Conservation (phyloP, 768 basidiomycete genomes). For the Naganishia friedmannii region DNA sequence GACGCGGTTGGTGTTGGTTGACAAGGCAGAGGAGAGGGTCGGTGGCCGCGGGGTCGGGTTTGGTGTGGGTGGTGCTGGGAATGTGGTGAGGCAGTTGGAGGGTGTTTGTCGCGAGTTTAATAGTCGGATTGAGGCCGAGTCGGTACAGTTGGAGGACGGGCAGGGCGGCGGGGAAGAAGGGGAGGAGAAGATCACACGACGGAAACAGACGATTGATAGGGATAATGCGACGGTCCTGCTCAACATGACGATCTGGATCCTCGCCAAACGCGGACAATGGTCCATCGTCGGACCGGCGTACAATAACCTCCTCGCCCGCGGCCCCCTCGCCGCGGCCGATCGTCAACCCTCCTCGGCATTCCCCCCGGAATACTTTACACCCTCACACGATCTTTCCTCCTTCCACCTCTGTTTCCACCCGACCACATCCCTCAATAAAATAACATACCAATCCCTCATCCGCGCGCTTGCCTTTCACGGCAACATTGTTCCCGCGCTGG, state of each 20-base stretch:
- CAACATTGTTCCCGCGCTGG: slow-evolving; percentile 37
- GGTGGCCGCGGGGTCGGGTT: too few species aligned
- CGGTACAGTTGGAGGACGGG: too few species aligned
- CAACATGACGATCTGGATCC: slow-evolving; percentile 37
- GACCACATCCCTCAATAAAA: slow-evolving; percentile 8
- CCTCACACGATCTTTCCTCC: slow-evolving; percentile 31
- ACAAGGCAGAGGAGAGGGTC: background rate
- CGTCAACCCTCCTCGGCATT: slow-evolving; percentile 12
- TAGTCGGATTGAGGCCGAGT: too few species aligned
- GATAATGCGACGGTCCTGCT: slow-evolving; percentile 33
- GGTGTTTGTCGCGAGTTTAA: slow-evolving; percentile 12
- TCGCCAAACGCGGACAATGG: slow-evolving; percentile 37
- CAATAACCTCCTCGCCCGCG: slow-evolving; percentile 22
- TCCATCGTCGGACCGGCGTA: slow-evolving; percentile 37
- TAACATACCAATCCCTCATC: slow-evolving; percentile 41
- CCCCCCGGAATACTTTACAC: slow-evolving; percentile 11
- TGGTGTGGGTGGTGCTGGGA: too few species aligned
- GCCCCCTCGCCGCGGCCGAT: background rate
- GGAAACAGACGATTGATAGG: background rate
- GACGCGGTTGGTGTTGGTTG: slow-evolving; percentile 33
- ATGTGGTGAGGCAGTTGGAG: slow-evolving; percentile 28
- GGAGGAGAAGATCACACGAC: background rate
- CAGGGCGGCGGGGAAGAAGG: too few species aligned
- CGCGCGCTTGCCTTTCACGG: slow-evolving; percentile 35
- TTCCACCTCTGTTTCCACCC: slow-evolving; percentile 4